Evolutionary conservation across 192 early-diverging fungal species (phyloP).

Genomic region (Rhizophagus clarus): DNA sequence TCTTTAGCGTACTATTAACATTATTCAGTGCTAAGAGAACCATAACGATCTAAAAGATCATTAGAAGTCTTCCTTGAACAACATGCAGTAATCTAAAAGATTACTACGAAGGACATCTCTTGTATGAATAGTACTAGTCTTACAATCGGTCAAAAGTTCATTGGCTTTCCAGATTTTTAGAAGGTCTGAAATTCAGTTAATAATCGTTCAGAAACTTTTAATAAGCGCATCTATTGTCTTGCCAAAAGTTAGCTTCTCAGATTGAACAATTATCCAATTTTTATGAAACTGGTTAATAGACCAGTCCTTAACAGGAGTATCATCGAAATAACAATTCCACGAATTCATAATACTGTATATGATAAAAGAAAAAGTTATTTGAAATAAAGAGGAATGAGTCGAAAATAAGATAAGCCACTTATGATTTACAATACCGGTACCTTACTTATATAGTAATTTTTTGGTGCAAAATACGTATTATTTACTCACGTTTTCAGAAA

Average conservation of each 20-base stretch:
- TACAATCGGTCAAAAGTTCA: neutral
- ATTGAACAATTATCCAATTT: slow-evolving; percentile 7
- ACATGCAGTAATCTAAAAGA: slow-evolving; percentile 7
- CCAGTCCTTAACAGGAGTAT: slow-evolving; percentile 18
- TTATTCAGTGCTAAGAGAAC: slow-evolving; percentile 6
- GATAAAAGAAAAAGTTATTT: too few relatives aligned
- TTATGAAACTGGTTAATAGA: slow-evolving; percentile 14
- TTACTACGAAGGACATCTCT: neutral
- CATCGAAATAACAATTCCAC: slow-evolving; percentile 18
- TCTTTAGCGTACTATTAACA: neutral
- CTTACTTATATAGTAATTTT: too few relatives aligned
- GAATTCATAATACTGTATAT: neutral
- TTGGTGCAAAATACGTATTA: too few relatives aligned
- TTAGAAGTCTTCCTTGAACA: slow-evolving; percentile 14
- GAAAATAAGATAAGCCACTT: too few relatives aligned
- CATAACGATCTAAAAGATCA: slow-evolving; percentile 15
- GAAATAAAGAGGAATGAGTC: too few relatives aligned
- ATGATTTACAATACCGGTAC: too few relatives aligned
- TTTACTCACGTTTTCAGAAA: too few relatives aligned
- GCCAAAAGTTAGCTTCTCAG: slow-evolving; percentile 17
- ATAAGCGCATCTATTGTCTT: slow-evolving; percentile 17
- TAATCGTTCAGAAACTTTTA: slow-evolving; percentile 17
- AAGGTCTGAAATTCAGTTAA: neutral
- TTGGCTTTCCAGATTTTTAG: slow-evolving; percentile 22
- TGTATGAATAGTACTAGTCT: neutral